Conservation (phyloP, 2,329 filamentous ascomycete species). For the Phaeosphaeriaceae sp. region DNA sequence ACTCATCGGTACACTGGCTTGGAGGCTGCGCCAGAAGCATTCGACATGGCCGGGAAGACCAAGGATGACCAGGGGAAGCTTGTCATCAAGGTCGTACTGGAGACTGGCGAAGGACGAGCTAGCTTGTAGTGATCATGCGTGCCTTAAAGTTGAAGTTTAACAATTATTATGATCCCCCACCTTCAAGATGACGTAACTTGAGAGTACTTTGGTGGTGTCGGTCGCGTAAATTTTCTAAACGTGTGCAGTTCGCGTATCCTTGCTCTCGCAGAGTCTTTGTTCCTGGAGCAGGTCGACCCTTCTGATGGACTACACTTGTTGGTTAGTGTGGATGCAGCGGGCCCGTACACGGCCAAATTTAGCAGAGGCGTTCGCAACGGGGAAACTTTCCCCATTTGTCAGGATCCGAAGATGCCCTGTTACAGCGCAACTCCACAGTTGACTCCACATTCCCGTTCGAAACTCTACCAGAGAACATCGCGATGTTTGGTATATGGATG, state of each 20-base stretch:
- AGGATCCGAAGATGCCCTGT: slow-evolving; percentile 4
- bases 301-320: neutral
- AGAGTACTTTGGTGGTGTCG: neutral
- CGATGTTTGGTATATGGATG: slow-evolving; percentile 8
- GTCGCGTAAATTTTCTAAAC: neutral
- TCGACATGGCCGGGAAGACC: slow-evolving; percentile 73
- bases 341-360: neutral
- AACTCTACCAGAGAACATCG: slow-evolving; percentile 16
- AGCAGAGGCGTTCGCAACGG: slow-evolving; percentile 9
- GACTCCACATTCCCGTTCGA: slow-evolving; percentile 23
- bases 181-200: neutral
- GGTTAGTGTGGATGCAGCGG: neutral
- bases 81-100: slow-evolving; percentile 73
- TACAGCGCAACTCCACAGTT: slow-evolving; percentile 12
- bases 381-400: slow-evolving; percentile 32
- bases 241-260: neutral
- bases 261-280: neutral
- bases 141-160: too few relatives aligned
- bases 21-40: slow-evolving; percentile 67
- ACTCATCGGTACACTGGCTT: slow-evolving; percentile 75
- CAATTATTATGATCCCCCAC: neutral
- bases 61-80: slow-evolving; percentile 71
- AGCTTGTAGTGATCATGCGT: slow-evolving; percentile 17
- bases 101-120: slow-evolving; percentile 45
- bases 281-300: neutral